Conservation (phyloP, 148 eudicot genomes). For the Cornus florida region DNA sequence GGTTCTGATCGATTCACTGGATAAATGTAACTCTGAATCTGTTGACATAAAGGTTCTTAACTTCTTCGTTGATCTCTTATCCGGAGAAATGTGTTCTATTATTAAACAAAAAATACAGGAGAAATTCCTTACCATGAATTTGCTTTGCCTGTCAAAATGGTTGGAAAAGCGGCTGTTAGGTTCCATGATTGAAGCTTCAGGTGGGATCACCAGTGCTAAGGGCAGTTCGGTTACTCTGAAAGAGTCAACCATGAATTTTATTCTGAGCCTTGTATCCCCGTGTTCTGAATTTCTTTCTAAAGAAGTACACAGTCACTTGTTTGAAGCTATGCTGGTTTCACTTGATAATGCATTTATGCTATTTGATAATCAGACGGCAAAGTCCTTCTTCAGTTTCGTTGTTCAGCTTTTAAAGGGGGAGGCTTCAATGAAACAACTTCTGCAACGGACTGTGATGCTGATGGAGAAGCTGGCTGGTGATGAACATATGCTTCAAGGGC, state of each 20-base stretch:
- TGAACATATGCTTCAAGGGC: constrained; percentile 79
- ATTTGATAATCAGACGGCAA: constrained; percentile 70
- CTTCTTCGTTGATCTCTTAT: constrained; percentile 66
- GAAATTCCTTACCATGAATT: constrained; percentile 70
- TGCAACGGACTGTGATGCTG: constrained; percentile 59
- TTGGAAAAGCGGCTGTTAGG: constrained; percentile 81
- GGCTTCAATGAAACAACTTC: constrained; percentile 59
- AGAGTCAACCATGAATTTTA: constrained; percentile 84
- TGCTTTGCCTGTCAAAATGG: constrained; percentile 71
- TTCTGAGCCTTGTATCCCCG: constrained; percentile 55
- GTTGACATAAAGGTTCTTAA: constrained; percentile 76
- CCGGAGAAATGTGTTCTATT: constrained; percentile 54
- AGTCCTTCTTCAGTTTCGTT: constrained; percentile 66
- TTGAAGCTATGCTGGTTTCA: constrained; percentile 64
- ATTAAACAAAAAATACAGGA: constrained; percentile 59
- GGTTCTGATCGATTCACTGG: constrained; percentile 79
- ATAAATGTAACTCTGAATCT: constrained; percentile 63
- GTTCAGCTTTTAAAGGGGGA: constrained; percentile 78
- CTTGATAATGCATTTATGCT: constrained; percentile 71
- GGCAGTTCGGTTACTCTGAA: constrained; percentile 67
- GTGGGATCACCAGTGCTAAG: constrained; percentile 38
- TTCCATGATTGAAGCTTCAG: constrained; percentile 44
- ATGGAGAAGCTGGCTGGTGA: constrained; percentile 81
- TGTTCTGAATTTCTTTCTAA: constrained; percentile 47
- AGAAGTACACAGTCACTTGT: constrained; percentile 66